These are phyloP conservation scores for Lactifluus echinatus DNA, from an alignment of 768 basidiomycete genomes.

Conservation along the genomic window DNA sequence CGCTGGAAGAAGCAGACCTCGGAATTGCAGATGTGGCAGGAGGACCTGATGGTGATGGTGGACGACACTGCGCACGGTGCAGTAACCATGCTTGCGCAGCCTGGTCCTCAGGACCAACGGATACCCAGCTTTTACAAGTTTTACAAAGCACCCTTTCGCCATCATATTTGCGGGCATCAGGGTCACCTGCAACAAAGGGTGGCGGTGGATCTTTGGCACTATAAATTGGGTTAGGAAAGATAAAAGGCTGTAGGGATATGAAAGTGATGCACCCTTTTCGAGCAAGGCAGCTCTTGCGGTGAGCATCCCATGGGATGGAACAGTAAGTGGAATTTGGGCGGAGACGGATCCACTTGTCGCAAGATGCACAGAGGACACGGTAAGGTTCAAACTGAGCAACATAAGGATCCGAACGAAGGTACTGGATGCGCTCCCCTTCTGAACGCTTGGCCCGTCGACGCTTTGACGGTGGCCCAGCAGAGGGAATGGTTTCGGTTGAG, in stretches of 20 bases:
- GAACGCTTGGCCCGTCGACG: conserved; percentile 68
- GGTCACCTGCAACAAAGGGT: conserved; percentile 48
- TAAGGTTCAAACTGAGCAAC: conserved; percentile 78
- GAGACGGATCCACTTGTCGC: conserved; percentile 82
- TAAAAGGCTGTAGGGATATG: background rate
- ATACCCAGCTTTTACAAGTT: conserved; percentile 61
- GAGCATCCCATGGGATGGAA: conserved; percentile 84
- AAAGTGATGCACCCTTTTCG: conserved; percentile 55
- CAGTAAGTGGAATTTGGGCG: conserved; percentile 82
- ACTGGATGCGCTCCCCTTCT: conserved; percentile 69
- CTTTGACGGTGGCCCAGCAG: conserved; percentile 30
- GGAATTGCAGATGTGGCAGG: conserved; percentile 9
- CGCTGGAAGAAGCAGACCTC: background rate
- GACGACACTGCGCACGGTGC: conserved; percentile 51
- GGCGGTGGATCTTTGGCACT: conserved; percentile 51
- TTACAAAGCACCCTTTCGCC: conserved; percentile 63
- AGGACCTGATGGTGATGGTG: conserved; percentile 22
- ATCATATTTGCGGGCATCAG: conserved; percentile 67
- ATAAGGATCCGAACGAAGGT: conserved; percentile 59
- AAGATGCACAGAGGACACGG: conserved; percentile 67
- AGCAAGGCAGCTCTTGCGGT: conserved; percentile 72
- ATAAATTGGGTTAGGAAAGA: conserved; percentile 27
- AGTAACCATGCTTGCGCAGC: conserved; percentile 60
- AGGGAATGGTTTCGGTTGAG: background rate
- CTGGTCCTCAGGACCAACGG: conserved; percentile 51